Conservation (phyloP, 345 rosid species). For the Bruguiera sexangula region DNA sequence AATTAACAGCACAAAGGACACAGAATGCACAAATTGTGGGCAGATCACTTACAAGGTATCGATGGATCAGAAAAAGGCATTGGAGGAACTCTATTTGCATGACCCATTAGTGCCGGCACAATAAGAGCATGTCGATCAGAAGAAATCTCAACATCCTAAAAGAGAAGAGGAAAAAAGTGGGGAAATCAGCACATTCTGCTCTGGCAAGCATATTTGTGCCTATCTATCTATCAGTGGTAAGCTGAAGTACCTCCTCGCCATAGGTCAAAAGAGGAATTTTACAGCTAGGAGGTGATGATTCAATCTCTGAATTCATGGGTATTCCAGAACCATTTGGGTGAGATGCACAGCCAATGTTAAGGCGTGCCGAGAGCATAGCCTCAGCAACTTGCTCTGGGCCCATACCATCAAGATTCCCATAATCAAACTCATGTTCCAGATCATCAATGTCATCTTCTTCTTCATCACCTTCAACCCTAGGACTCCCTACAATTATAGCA, state of each 20-base stretch:
- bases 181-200: not conserved
- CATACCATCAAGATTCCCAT: constrained; percentile 47
- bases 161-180: not conserved
- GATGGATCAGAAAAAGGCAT: constrained; percentile 65
- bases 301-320: constrained; percentile 50
- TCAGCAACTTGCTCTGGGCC: constrained; percentile 60
- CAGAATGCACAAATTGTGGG: not conserved
- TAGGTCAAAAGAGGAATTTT: constrained; percentile 90
- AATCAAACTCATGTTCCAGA: constrained; percentile 74
- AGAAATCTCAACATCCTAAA: constrained; percentile 67
- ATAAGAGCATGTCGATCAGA: constrained; percentile 89
- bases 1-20: not conserved
- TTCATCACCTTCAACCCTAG: constrained; percentile 81
- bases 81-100: constrained; percentile 73
- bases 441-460: constrained; percentile 83
- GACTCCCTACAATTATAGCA: constrained; percentile 41
- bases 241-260: constrained; percentile 63
- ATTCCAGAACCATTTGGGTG: constrained; percentile 37
- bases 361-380: constrained; percentile 54
- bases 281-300: constrained; percentile 59
- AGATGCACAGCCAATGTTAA: constrained; percentile 46
- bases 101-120: constrained; percentile 63
- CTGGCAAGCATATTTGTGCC: not conserved
- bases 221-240: not conserved
- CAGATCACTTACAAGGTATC: constrained; percentile 54